Base-by-base conservation (phyloP, 768 basidiomycete species). In the Auricularia cornea region DNA sequence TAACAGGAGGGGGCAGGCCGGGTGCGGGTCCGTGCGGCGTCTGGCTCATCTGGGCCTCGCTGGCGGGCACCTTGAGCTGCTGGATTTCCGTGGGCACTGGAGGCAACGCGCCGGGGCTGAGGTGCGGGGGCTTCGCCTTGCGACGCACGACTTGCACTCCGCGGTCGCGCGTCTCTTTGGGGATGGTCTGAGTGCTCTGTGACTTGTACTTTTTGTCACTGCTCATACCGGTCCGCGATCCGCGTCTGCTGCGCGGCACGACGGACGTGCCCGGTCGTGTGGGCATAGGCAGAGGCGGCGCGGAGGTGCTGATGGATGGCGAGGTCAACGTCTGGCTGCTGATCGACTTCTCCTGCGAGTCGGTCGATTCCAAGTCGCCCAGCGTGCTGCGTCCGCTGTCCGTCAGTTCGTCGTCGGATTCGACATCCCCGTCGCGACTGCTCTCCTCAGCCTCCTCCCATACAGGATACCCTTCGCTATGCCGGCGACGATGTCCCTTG, bases 391-490 rank as follows among this genome's bases (percentile, higher is more conserved):
- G 54, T n/a, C 28, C 51, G 40, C 59, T 60, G 26, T 44, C 59
- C 12, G 35, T n/a, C 4, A 35, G 14, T 54, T 88, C 86, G 38
- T 86, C 84, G 23, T 84, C 84, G 66, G 89, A 89, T 68, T 91
- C 90, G 64, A 88, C 85, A 68, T 92, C 92, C 3, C 88, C 92
- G 71, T 93, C 91, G 64, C 84, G 83, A 70, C 92, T 92, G 68
- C 83, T 86, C 16, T 79, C 85, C 68, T 91, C 90, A 26, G 76
- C 74, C 28, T 84, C 83, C 57, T 83, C 82, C 80, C 82, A 83
- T 62, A 72, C 81, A 64, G 74, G 70, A 76, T 62, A 69, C 26
- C 64, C 70, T 69, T 26, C 72, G 72, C 30, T 74, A 48, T 72
- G 68, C 79, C 75, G 5, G 70, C 76, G 67, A 8, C 72, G 70